These are phyloP conservation scores for Pachyrhizus erosus DNA, from an alignment of 306 rosid genomes.

Conservation along the genomic window DNA sequence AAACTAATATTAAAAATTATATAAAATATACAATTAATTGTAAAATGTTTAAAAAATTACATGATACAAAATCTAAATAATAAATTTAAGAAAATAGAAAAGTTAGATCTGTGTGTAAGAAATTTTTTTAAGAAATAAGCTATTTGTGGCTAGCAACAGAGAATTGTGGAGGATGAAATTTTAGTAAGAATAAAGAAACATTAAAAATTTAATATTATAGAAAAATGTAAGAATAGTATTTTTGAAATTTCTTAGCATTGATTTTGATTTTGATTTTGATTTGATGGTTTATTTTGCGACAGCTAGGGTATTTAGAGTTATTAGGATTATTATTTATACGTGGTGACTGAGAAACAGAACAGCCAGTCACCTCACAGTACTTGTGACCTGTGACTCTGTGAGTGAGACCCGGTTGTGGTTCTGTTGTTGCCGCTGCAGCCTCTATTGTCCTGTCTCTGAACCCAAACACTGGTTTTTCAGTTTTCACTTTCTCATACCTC, in stretches of 20 bases:
- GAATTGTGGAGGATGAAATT: neutral
- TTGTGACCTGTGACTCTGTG: neutral
- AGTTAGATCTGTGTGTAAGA: too few relatives aligned
- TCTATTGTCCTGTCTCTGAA: neutral
- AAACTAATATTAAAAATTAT: too few relatives aligned
- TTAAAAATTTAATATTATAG: too few relatives aligned
- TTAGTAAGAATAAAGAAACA: neutral
- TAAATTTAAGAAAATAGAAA: too few relatives aligned
- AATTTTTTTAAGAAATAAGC: too few relatives aligned
- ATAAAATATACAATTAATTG: too few relatives aligned
- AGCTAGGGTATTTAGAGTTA: neutral
- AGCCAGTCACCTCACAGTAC: neutral
- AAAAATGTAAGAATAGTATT: neutral
- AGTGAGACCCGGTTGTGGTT: constrained; percentile 5
- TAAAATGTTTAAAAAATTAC: too few relatives aligned
- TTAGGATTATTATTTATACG: neutral
- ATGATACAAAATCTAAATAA: too few relatives aligned
- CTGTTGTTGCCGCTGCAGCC: neutral
- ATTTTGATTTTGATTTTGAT: too few relatives aligned
- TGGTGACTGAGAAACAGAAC: neutral
- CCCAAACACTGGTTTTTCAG: neutral
- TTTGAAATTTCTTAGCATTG: neutral
- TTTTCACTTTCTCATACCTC: neutral
- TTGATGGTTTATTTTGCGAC: neutral
- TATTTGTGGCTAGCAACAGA: too few relatives aligned